phyloP scores from a whole-genome alignment of 345 rosid species.

The Heritiera fomes region DNA sequence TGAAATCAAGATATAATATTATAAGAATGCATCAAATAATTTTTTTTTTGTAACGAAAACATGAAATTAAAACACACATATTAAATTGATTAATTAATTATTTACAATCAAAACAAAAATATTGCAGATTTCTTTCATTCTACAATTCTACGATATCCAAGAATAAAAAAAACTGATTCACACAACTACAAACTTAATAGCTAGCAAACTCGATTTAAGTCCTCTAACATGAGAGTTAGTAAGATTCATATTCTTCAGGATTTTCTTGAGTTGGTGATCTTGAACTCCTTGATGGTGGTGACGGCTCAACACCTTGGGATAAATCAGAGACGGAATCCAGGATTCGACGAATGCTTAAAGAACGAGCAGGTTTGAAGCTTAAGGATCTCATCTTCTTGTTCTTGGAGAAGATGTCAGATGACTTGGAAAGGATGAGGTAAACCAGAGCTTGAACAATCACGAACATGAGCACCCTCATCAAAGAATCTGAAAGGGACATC shows the following conservation, averaged over 20 bases:
- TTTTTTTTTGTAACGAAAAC: too few relatives aligned
- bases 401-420: constrained; percentile 48
- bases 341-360: constrained; percentile 47
- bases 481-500: constrained; percentile 25
- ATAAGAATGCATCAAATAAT: too few relatives aligned
- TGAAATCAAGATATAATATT: too few relatives aligned
- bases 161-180: background rate
- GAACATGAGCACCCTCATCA: constrained; percentile 41
- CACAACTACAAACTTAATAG: background rate
- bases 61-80: too few relatives aligned
- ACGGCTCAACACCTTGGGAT: constrained; percentile 38
- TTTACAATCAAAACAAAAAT: background rate
- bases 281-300: constrained; percentile 26
- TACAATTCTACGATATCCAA: background rate
- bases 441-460: constrained; percentile 53
- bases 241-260: background rate
- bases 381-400: constrained; percentile 40
- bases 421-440: constrained; percentile 50
- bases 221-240: background rate
- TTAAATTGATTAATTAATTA: background rate
- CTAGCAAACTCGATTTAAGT: too few relatives aligned
- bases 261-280: constrained; percentile 12
- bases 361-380: constrained; percentile 53
- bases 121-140: background rate
- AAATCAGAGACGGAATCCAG: constrained; percentile 50